Evolutionary conservation across 305 asterid genomes (phyloP).

Genomic region (Petunia hybrid): DNA sequence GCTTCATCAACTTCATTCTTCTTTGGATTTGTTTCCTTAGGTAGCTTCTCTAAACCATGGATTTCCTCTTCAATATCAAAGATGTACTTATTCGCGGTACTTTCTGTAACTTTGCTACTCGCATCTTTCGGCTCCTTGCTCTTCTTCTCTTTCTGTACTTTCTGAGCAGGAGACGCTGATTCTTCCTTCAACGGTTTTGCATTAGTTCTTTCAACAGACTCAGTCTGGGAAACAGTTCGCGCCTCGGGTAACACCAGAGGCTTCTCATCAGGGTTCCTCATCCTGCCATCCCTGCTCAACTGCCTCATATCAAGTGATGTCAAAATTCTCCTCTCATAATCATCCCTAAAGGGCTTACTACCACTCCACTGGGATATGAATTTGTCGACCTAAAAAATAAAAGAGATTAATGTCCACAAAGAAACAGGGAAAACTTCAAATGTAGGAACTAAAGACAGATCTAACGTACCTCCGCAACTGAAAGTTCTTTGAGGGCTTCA

Average conservation of each 20-base stretch:
- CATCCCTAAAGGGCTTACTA: slow-evolving; percentile 64
- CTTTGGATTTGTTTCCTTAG: slow-evolving; percentile 47
- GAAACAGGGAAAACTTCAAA: slow-evolving; percentile 19
- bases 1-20: slow-evolving; percentile 52
- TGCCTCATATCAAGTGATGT: slow-evolving; percentile 74
- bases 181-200: slow-evolving; percentile 58
- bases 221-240: slow-evolving; percentile 47
- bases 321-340: slow-evolving; percentile 69
- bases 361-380: slow-evolving; percentile 62
- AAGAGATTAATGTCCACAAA: background rate
- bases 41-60: slow-evolving; percentile 37
- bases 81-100: slow-evolving; percentile 29
- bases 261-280: slow-evolving; percentile 73
- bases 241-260: slow-evolving; percentile 51
- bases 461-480: slow-evolving; percentile 60
- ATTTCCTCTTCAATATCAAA: slow-evolving; percentile 47
- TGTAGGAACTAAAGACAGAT: slow-evolving; percentile 9
- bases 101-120: slow-evolving; percentile 42
- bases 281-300: slow-evolving; percentile 73
- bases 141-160: slow-evolving; percentile 54
- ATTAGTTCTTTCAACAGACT: slow-evolving; percentile 44
- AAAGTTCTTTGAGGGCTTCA: slow-evolving; percentile 44
- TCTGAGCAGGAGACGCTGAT: slow-evolving; percentile 34
- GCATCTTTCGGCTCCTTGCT: slow-evolving; percentile 52
- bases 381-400: slow-evolving; percentile 57